phyloP scores from a whole-genome alignment of 2,329 filamentous ascomycete species.

The Sporothrix dimorphospora region DNA sequence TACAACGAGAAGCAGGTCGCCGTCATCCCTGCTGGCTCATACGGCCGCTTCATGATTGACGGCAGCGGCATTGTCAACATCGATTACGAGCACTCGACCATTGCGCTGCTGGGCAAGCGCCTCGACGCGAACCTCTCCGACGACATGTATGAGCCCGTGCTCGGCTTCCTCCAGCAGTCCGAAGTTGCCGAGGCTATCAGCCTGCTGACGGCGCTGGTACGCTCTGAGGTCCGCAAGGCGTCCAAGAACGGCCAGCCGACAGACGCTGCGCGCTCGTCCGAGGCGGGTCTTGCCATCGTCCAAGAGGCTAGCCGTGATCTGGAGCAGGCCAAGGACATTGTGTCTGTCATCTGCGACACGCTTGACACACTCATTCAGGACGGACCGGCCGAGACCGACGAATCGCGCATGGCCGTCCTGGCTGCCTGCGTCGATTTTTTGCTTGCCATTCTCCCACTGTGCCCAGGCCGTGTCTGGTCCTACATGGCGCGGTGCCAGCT shows the following conservation, averaged over 20 bases:
- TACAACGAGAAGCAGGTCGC: slow-evolving; percentile 54
- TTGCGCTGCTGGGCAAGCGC: slow-evolving; percentile 78
- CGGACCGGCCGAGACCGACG: slow-evolving; percentile 59
- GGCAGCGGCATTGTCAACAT: slow-evolving; percentile 74
- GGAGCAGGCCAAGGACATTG: slow-evolving; percentile 69
- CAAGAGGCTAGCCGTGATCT: slow-evolving; percentile 61
- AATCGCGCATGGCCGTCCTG: slow-evolving; percentile 67
- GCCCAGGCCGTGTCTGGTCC: slow-evolving; percentile 87
- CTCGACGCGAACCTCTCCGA: slow-evolving; percentile 68
- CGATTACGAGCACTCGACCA: slow-evolving; percentile 77
- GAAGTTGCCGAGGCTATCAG: slow-evolving; percentile 74
- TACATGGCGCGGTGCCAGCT: slow-evolving; percentile 81
- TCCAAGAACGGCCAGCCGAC: slow-evolving; percentile 30
- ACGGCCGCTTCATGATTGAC: slow-evolving; percentile 75
- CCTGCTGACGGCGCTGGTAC: slow-evolving; percentile 72
- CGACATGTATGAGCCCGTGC: slow-evolving; percentile 55
- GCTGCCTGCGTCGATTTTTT: slow-evolving; percentile 79
- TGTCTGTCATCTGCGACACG: slow-evolving; percentile 80
- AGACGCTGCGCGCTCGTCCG: slow-evolving; percentile 34
- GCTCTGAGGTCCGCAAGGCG: slow-evolving; percentile 51
- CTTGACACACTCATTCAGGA: slow-evolving; percentile 73
- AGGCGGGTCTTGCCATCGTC: slow-evolving; percentile 54
- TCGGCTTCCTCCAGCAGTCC: slow-evolving; percentile 59
- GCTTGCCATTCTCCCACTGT: slow-evolving; percentile 69
- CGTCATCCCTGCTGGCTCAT: slow-evolving; percentile 66